Evolutionary conservation across 495 filamentous ascomycete species (phyloP).

Genomic region (Penicillium coffeae): DNA sequence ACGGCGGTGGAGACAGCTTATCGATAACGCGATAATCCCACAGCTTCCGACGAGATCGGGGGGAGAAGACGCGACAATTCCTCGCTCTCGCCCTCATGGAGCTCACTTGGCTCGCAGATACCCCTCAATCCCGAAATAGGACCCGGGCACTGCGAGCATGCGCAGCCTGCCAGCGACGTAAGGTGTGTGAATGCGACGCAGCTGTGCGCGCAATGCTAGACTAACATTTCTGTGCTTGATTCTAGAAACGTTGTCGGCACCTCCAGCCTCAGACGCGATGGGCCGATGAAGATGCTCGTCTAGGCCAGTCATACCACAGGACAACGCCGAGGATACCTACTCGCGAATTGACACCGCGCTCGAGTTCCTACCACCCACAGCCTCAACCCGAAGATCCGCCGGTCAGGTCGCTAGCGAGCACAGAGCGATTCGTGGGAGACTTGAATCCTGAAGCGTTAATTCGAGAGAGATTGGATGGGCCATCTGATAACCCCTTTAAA

Average conservation of each 20-base stretch:
- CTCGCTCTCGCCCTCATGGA: conserved; percentile 22
- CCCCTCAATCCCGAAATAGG: conserved; percentile 32
- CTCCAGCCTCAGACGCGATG: conserved; percentile 15
- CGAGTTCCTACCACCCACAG: not conserved
- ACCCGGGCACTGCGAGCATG: conserved; percentile 33
- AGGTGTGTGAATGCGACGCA: conserved; percentile 19
- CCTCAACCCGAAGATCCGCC: conserved; percentile 5
- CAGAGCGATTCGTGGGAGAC: conserved; percentile 45
- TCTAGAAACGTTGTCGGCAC: conserved; percentile 38
- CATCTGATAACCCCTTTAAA: conserved; percentile 29
- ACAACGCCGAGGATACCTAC: not conserved
- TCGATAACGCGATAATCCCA: conserved; percentile 12
- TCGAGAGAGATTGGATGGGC: conserved; percentile 31
- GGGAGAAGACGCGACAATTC: not conserved
- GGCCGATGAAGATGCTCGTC: conserved; percentile 1
- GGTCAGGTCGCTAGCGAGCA: conserved; percentile 12
- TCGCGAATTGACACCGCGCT: not conserved
- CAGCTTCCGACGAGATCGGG: not conserved
- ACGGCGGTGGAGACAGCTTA: no score
- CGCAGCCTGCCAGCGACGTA: conserved; percentile 32
- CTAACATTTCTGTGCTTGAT: not conserved
- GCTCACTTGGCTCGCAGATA: conserved; percentile 37
- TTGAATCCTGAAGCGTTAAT: conserved; percentile 48
- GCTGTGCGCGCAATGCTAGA: not conserved
- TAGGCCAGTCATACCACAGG: conserved; percentile 3